Evolutionary conservation across 164 flowering plant species (phyloP), one percentile per base, ranked within the genome.

Genomic region (Euptelea pleiosperma): DNA sequence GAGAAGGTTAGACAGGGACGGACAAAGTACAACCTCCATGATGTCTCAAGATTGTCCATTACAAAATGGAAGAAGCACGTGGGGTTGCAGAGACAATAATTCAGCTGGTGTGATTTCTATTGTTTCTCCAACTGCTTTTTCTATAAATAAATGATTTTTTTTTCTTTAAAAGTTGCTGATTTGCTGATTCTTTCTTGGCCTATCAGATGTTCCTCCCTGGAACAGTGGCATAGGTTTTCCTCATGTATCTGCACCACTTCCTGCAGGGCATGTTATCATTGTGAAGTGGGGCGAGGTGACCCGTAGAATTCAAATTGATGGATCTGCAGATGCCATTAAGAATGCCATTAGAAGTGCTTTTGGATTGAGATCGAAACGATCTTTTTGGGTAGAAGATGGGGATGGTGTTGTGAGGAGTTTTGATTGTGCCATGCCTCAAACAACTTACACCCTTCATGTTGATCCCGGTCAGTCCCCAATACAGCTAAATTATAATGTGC

Each of bases 321-420:
- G 77, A 52, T 63, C 69, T 26, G 62, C 72, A 6, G 69, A 57
- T 59, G 77, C 77, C 40, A 70, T 74, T 19, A 74, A 67, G 35
- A 72, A 70, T 24, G 69, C 74, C 7, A 70, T 74, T 58, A 67
- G 37, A 51, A 56, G 61, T 34, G 66, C 74, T 22, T 74, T 74
- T 59, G 57, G 72, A 47, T 55, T 74, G 47, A 67, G 77, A 53
- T 60, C 74, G 4, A 70, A 58, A 55, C 58, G 77, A 14, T 61
- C 71, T 36, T 73, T 73, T 61, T 73, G 74, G 77, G 29, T 74
- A 43, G 77, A 74, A 64, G 77, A 74, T 48, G 74, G 67, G 47
- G 72, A 70, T 51, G 74, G 69, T 28, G 57, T 74, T 33, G 65
- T 74, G 31, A 62, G 74, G 56, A 63, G 69, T 47, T 62, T 74